phyloP scores from a whole-genome alignment of 352 stramenopile genomes.

The Nothophytophthora sp. region DNA sequence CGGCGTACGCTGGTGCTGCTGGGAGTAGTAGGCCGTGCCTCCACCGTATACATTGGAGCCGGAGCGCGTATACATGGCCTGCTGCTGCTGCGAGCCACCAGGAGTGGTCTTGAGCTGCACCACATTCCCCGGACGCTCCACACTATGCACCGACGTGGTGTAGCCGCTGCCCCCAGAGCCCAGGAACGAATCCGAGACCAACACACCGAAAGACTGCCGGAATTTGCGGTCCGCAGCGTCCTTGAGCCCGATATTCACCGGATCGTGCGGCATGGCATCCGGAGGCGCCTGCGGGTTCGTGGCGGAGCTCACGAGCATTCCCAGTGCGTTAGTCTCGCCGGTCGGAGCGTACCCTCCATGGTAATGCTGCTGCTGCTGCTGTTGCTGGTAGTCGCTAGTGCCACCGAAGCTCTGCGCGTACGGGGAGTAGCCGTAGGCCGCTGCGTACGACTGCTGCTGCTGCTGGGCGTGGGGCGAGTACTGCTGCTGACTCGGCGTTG shows the following conservation, averaged over 20 bases:
- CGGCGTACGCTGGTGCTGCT: slow-evolving; percentile 33
- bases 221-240: slow-evolving; percentile 44
- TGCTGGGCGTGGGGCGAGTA: slow-evolving; percentile 28
- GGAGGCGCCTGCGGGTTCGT: slow-evolving; percentile 39
- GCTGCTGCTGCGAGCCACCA: slow-evolving; percentile 33
- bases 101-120: slow-evolving; percentile 42
- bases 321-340: slow-evolving; percentile 38
- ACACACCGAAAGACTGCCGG: slow-evolving; percentile 29
- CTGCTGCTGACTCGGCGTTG: slow-evolving; percentile 15
- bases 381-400: slow-evolving; percentile 30
- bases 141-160: slow-evolving; percentile 13
- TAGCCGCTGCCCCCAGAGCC: slow-evolving; percentile 26
- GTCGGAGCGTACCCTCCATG: slow-evolving; percentile 29
- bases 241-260: slow-evolving; percentile 39
- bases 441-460: slow-evolving; percentile 29
- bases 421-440: slow-evolving; percentile 30
- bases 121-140: slow-evolving; percentile 38
- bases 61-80: slow-evolving; percentile 34
- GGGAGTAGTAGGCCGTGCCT: slow-evolving; percentile 23
- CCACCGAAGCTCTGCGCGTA: slow-evolving; percentile 39
- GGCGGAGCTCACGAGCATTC: slow-evolving; percentile 58
- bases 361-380: slow-evolving; percentile 36
- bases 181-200: slow-evolving; percentile 32
- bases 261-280: slow-evolving; percentile 39
- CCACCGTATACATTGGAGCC: slow-evolving; percentile 23